Base-by-base conservation (phyloP, 2,329 filamentous ascomycete genomes). In the Penicillium olsonii region DNA sequence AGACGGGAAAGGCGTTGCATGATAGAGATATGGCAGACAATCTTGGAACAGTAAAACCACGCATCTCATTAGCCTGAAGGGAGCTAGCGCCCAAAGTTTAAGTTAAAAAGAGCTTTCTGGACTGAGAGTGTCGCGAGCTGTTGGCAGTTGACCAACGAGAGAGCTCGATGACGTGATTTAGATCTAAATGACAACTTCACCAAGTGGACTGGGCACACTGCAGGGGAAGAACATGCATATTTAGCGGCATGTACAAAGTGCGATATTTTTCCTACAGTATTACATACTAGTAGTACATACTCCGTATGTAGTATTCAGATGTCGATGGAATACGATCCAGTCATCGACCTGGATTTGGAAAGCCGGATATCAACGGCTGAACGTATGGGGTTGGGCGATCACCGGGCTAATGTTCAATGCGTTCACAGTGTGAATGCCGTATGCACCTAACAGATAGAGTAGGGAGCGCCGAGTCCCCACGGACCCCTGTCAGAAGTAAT, bases 161-260 rank as follows among this genome's bases (percentile, higher is more conserved):
- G 24, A 65, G 64, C 62, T 62, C 52, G 52, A 68, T 68, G 66
- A 63, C 60, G 66, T 62, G 64, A 68, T 68, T 64, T 63, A 55
- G 59, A 63, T 61, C 59, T 55, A 40, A 55, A 66, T 67, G 59
- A 61, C 63, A 63, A 38, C 40, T 51, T 52, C 34, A 14, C 14
- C 22, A 17, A 27, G 44, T 41, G 44, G 44, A 38, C 20, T 27
- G 19, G 12, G 18, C 20, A n/a, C 10, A 24, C 37, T 51, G 44
- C 41, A 41, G 42, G 31, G 22, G 38, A 42, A 20, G 48, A n/a
- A 35, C 35, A 19, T 51, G 37, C 17, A 47, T 27, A 20, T 27
- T 15, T n/a, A 19, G 44, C 42, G 35, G 24, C 19, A 35, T 41
- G 17, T 42, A 15, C 22, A 24, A 24, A 35, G n/a, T n/a, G n/a